Conservation (phyloP, 441 rosid species). For the Erysimum cheiri region DNA sequence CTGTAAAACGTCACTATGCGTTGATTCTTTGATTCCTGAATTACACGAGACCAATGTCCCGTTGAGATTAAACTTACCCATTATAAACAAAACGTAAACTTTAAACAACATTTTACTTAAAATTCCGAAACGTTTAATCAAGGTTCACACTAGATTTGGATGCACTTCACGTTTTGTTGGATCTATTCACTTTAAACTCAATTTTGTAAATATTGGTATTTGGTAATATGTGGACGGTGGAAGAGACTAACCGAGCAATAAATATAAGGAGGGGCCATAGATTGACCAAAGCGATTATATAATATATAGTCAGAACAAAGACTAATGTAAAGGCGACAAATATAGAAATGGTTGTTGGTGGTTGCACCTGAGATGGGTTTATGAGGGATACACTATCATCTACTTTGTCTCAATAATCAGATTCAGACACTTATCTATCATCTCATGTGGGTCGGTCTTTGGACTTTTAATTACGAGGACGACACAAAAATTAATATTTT, state of each 20-base stretch:
- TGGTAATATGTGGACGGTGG: slow-evolving; percentile 44
- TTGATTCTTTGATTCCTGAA: slow-evolving; percentile 30
- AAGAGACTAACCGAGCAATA: slow-evolving; percentile 29
- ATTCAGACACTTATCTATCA: slow-evolving; percentile 39
- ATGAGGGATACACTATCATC: slow-evolving; percentile 29
- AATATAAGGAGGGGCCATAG: slow-evolving; percentile 38
- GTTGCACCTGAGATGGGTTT: slow-evolving; percentile 46
- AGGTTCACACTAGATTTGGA: slow-evolving; percentile 28
- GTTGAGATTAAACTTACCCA: slow-evolving; percentile 15
- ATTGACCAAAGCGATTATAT: slow-evolving; percentile 37
- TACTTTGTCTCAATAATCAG: slow-evolving; percentile 31
- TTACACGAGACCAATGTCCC: slow-evolving; percentile 33
- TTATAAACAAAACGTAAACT: slow-evolving; percentile 28
- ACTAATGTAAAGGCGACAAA: slow-evolving; percentile 37
- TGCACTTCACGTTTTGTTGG: slow-evolving; percentile 17
- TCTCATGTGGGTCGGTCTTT: slow-evolving; percentile 44
- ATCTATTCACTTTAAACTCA: slow-evolving; percentile 17
- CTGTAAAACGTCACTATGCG: slow-evolving; percentile 34
- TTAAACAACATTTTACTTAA: neutral
- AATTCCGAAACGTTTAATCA: slow-evolving; percentile 2
- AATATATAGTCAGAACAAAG: slow-evolving; percentile 22
- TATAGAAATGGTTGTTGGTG: slow-evolving; percentile 34
- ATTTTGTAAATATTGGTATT: neutral
- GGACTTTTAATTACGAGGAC: slow-evolving; percentile 8
- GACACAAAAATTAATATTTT: neutral